Percentiles rank a stretch among this genome's conserved stretches.
phyloP scores from a whole-genome alignment of 306 rosid species.

The Cicer chorassanicum region DNA sequence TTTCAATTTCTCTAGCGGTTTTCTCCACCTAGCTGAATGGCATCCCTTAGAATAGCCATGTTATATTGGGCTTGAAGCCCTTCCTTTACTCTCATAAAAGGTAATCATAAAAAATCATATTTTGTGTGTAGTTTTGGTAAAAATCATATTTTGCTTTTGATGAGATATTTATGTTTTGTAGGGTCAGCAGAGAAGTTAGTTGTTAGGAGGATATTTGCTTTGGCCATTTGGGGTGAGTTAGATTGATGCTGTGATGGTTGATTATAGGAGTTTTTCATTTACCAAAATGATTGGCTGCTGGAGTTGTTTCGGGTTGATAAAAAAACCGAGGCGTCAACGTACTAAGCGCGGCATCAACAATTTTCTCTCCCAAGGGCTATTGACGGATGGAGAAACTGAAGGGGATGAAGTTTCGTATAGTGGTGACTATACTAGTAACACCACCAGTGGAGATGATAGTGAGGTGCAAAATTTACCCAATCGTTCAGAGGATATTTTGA shows the following conservation, averaged over 20 bases:
- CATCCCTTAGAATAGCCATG: constrained; percentile 82
- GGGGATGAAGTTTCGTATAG: constrained; percentile 67
- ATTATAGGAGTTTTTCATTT: constrained; percentile 57
- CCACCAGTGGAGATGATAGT: constrained; percentile 64
- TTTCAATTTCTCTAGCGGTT: constrained; percentile 55
- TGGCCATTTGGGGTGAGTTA: constrained; percentile 45
- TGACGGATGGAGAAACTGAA: constrained; percentile 70
- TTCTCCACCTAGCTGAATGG: constrained; percentile 90
- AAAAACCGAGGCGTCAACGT: constrained; percentile 49
- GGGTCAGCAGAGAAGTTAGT: constrained; percentile 49
- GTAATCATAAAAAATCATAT: constrained; percentile 48
- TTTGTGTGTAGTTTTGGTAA: constrained; percentile 19
- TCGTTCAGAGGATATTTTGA: constrained; percentile 82
- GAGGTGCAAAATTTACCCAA: constrained; percentile 58
- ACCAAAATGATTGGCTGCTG: constrained; percentile 83
- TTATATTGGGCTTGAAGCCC: constrained; percentile 71
- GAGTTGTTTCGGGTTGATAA: constrained; percentile 79
- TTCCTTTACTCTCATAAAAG: constrained; percentile 55
- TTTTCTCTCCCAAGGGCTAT: constrained; percentile 60
- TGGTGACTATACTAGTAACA: constrained; percentile 61
- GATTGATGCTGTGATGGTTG: constrained; percentile 41
- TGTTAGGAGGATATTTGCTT: constrained; percentile 52
- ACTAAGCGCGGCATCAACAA: constrained; percentile 49
- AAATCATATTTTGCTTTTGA: constrained; percentile 30
- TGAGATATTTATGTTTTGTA: constrained; percentile 37